Conservation (phyloP, 495 filamentous ascomycete genomes). For the Letharia columbiana region DNA sequence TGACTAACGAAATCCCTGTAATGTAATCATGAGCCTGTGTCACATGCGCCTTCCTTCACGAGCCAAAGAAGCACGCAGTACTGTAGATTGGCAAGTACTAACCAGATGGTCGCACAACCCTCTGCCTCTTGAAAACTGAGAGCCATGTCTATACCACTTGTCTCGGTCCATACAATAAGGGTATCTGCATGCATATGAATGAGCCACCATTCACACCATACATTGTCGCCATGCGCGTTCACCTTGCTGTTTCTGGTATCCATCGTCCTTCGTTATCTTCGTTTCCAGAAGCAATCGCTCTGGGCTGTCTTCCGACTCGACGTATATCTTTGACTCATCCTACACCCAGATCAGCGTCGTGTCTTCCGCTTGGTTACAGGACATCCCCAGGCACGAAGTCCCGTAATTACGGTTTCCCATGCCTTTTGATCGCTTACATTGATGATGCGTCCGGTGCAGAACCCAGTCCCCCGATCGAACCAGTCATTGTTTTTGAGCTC, state of each 20-base stretch:
- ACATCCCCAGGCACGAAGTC: not conserved
- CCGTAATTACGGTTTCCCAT: not conserved
- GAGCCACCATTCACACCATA: constrained; percentile 11
- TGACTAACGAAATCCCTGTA: constrained; percentile 71
- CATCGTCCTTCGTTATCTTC: constrained; percentile 86
- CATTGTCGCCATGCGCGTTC: constrained; percentile 23
- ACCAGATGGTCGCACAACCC: constrained; percentile 80
- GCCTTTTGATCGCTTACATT: constrained; percentile 51
- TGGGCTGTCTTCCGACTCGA: constrained; percentile 88
- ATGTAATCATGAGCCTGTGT: constrained; percentile 30
- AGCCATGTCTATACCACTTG: constrained; percentile 85
- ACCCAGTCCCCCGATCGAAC: constrained; percentile 95
- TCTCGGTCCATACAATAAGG: constrained; percentile 95
- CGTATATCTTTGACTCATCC: constrained; percentile 80
- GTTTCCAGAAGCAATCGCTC: constrained; percentile 76
- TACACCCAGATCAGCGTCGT: constrained; percentile 29
- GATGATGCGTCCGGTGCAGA: constrained; percentile 72
- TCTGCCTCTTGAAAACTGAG: constrained; percentile 97
- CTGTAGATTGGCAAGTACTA: constrained; percentile 36
- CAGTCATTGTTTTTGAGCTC: constrained; percentile 97
- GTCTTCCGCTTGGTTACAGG: not conserved
- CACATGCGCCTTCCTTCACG: constrained; percentile 2
- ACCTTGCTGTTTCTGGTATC: constrained; percentile 95
- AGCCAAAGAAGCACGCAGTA: constrained; percentile 2
- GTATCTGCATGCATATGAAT: constrained; percentile 54